A percentile compares a stretch with the other conserved stretches of the same genome.
These are phyloP conservation scores for Opeltia flavorubescens DNA, from an alignment of 495 filamentous ascomycete genomes.

Conservation along the genomic window DNA sequence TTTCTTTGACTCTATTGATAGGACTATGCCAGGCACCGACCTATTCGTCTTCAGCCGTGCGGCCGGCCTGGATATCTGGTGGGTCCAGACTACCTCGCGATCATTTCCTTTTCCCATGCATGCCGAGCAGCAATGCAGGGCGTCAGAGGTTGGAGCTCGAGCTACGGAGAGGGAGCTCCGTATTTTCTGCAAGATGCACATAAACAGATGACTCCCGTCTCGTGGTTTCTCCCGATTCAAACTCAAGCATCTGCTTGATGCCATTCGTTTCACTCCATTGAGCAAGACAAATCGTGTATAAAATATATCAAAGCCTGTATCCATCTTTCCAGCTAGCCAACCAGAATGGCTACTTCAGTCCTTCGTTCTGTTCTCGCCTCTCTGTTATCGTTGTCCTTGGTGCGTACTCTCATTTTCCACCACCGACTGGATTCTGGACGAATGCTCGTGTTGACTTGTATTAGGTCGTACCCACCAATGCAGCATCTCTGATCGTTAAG, in stretches of 20 bases:
- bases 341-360: slow-evolving; percentile 1
- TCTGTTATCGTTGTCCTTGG: neutral
- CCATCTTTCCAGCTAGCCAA: neutral
- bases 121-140: neutral
- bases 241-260: neutral
- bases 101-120: neutral
- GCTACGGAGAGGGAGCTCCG: neutral
- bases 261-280: neutral
- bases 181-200: neutral
- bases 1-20: neutral
- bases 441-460: neutral
- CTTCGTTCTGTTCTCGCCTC: neutral
- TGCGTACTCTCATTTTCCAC: neutral
- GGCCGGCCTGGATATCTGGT: neutral
- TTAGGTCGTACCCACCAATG: neutral
- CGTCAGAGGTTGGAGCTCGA: neutral
- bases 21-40: neutral
- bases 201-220: neutral
- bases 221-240: neutral
- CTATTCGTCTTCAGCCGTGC: neutral
- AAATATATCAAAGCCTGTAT: neutral
- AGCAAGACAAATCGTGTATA: neutral
- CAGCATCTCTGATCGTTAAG: neutral
- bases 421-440: neutral
- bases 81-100: neutral